Evolutionary conservation across 805 yeast species (phyloP).

Genomic region (Saturnispora galanensis): DNA sequence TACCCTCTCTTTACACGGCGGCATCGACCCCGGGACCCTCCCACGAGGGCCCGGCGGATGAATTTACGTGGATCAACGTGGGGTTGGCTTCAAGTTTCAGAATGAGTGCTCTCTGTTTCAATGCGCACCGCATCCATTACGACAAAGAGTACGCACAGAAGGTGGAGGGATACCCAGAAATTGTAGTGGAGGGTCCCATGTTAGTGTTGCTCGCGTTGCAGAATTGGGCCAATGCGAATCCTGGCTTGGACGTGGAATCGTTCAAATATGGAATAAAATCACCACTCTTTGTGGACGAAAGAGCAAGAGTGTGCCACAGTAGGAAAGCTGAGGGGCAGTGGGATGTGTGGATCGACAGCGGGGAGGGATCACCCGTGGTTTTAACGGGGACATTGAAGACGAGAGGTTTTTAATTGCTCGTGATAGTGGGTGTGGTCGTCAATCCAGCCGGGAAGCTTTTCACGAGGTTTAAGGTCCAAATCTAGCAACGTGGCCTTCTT

Average conservation of each 20-base stretch:
- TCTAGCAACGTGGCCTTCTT: conserved; percentile 30
- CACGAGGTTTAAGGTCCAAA: conserved; percentile 37
- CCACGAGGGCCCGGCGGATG: conserved; percentile 14
- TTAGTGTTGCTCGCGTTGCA: conserved; percentile 50
- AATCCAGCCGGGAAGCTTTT: conserved; percentile 38
- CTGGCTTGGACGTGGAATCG: conserved; percentile 14
- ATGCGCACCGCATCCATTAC: conserved; percentile 78
- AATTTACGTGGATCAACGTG: conserved; percentile 26
- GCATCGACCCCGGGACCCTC: background rate
- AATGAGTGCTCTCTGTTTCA: conserved; percentile 69
- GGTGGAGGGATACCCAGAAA: conserved; percentile 49
- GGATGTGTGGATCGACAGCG: conserved; percentile 22
- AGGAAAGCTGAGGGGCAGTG: conserved; percentile 7
- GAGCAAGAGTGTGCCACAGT: conserved; percentile 21
- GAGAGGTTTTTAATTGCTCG: background rate
- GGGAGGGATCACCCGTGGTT: conserved; percentile 7
- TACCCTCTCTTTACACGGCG: conserved; percentile 29
- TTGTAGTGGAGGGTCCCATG: conserved; percentile 78
- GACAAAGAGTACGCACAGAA: conserved; percentile 43
- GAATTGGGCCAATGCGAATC: conserved; percentile 25
- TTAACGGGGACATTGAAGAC: conserved; percentile 14
- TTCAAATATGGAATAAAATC: conserved; percentile 40
- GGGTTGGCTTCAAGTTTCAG: conserved; percentile 40
- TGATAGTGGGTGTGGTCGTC: conserved; percentile 16
- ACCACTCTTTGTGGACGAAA: conserved; percentile 39